phyloP scores from a whole-genome alignment of 352 stramenopile species.

The Lagenidium sp. region DNA sequence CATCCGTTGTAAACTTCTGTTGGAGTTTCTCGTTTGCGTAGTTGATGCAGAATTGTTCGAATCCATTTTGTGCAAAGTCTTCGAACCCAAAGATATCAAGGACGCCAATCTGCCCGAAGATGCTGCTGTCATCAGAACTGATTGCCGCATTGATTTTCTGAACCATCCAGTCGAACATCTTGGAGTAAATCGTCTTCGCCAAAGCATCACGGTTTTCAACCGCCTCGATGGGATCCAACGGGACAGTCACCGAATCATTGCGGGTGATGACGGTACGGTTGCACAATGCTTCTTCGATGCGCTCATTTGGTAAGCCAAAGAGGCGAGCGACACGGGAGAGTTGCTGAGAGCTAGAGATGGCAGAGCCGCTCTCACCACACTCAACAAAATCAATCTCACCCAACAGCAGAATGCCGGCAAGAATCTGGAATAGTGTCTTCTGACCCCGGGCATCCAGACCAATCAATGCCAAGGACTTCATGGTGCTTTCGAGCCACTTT shows the following conservation, averaged over 20 bases:
- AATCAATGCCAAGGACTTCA: constrained; percentile 74
- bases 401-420: constrained; percentile 92
- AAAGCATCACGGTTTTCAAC: constrained; percentile 93
- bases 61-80: constrained; percentile 92
- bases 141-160: constrained; percentile 83
- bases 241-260: constrained; percentile 78
- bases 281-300: constrained; percentile 90
- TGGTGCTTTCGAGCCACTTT: constrained; percentile 75
- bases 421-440: constrained; percentile 73
- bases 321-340: constrained; percentile 79
- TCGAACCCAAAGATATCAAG: constrained; percentile 99
- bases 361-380: constrained; percentile 59
- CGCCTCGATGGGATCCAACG: constrained; percentile 84
- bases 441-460: constrained; percentile 45
- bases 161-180: constrained; percentile 98
- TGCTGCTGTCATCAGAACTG: constrained; percentile 57
- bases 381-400: constrained; percentile 92
- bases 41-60: constrained; percentile 92
- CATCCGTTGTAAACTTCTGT: constrained; percentile 91
- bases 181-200: constrained; percentile 97
- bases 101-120: constrained; percentile 89
- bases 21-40: constrained; percentile 90
- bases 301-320: constrained; percentile 80
- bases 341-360: constrained; percentile 53
- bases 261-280: constrained; percentile 88